Evolutionary conservation across 2,329 filamentous ascomycete species (phyloP).

Genomic region (Penicillium aurantiogriseum): DNA sequence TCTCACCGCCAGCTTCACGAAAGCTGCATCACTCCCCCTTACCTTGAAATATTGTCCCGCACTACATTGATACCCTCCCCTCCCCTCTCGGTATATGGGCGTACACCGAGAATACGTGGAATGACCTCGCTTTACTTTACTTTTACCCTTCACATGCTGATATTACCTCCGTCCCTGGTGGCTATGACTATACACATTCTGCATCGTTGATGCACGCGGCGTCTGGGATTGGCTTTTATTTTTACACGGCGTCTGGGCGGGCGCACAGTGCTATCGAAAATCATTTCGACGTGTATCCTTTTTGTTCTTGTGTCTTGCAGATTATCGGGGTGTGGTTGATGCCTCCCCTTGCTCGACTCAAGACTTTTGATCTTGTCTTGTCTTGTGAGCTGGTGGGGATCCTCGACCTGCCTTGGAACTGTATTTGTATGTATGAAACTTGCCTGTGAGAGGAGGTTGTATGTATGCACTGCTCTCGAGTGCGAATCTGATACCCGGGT

Average conservation of each 20-base stretch:
- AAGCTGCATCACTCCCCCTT: neutral
- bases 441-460: constrained; percentile 7
- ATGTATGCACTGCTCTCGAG: constrained; percentile 12
- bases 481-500: constrained; percentile 21
- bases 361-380: neutral
- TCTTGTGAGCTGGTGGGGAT: neutral
- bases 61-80: constrained; percentile 6
- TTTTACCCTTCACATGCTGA: constrained; percentile 14
- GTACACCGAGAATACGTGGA: constrained; percentile 10
- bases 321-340: constrained; percentile 2
- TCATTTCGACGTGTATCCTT: neutral
- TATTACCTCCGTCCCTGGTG: constrained; percentile 8
- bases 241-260: constrained; percentile 10
- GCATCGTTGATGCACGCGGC: constrained; percentile 14
- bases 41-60: constrained; percentile 5
- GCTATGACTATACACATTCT: constrained; percentile 16
- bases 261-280: constrained; percentile 4
- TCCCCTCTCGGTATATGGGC: neutral
- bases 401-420: constrained; percentile 1
- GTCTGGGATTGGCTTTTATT: constrained; percentile 11
- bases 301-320: constrained; percentile 12
- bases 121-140: constrained; percentile 10
- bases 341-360: neutral
- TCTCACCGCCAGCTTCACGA: neutral
- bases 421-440: constrained; percentile 20